phyloP scores from a whole-genome alignment of 768 basidiomycete species.

The Hypholoma sublateritium region DNA sequence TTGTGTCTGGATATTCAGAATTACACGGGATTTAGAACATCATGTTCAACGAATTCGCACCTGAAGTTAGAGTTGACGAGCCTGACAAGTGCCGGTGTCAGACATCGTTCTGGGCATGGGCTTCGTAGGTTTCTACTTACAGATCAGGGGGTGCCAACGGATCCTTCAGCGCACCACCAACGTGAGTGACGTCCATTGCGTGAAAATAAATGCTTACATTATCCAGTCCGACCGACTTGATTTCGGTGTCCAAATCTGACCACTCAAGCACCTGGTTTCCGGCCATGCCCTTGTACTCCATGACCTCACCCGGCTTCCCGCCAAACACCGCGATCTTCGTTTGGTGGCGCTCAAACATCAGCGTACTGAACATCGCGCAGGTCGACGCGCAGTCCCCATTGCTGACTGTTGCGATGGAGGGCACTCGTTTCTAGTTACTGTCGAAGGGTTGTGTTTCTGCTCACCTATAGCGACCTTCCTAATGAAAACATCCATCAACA shows the following conservation, averaged over 20 bases:
- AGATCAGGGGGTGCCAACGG: slow-evolving; percentile 43
- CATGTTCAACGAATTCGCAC: slow-evolving; percentile 21
- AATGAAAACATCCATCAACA: not conserved
- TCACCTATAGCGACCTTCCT: slow-evolving; percentile 48
- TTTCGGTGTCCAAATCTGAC: slow-evolving; percentile 57
- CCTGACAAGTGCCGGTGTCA: slow-evolving; percentile 17
- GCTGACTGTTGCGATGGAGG: slow-evolving; percentile 26
- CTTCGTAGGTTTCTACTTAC: slow-evolving; percentile 27
- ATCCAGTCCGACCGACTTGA: slow-evolving; percentile 57
- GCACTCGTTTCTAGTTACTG: not conserved
- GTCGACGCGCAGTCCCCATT: slow-evolving; percentile 58
- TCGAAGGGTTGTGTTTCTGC: slow-evolving; percentile 1
- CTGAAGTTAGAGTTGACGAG: slow-evolving; percentile 45
- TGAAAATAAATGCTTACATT: slow-evolving; percentile 28
- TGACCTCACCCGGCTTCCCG: slow-evolving; percentile 48
- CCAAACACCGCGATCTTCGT: slow-evolving; percentile 58
- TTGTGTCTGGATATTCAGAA: slow-evolving; percentile 29
- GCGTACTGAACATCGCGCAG: slow-evolving; percentile 61
- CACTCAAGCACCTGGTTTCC: slow-evolving; percentile 66
- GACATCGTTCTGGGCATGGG: not conserved
- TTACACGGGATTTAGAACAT: not conserved
- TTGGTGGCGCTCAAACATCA: slow-evolving; percentile 57
- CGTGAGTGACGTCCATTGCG: not conserved
- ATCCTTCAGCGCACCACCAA: slow-evolving; percentile 24
- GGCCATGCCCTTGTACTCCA: slow-evolving; percentile 61